Conservation (phyloP, 495 filamentous ascomycete species). For the Clohesyomyces aquaticus region DNA sequence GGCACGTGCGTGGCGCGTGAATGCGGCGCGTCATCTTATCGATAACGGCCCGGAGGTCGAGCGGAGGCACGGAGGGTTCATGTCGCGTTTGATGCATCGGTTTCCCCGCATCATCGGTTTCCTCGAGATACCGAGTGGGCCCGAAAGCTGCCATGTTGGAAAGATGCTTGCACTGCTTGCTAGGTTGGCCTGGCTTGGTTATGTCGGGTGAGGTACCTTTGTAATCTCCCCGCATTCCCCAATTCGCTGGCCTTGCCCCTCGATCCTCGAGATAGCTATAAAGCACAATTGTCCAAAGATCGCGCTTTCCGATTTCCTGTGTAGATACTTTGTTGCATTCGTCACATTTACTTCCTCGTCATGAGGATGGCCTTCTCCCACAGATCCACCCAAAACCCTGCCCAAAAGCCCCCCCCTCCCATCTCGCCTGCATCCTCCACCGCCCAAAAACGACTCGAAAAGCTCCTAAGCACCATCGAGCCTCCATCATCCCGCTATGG, state of each 20-base stretch:
- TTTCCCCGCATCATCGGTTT: background rate
- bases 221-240: background rate
- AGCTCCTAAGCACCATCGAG: constrained; percentile 2
- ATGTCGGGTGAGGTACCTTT: background rate
- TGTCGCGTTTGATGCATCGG: background rate
- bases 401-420: background rate
- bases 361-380: constrained; percentile 15
- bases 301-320: too few species aligned
- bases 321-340: too few species aligned
- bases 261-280: too few species aligned
- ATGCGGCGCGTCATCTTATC: too few species aligned
- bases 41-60: too few species aligned
- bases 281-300: too few species aligned
- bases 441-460: constrained; percentile 5
- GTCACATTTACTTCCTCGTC: too few species aligned
- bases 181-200: background rate
- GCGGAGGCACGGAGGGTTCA: too few species aligned
- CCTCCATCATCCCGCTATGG: background rate
- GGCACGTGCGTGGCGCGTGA: background rate
- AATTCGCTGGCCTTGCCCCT: too few species aligned
- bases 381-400: background rate
- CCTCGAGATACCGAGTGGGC: background rate
- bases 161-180: too few species aligned
- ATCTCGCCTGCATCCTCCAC: background rate
- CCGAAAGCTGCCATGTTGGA: background rate